phyloP scores from a whole-genome alignment of 78 protist genomes.

The Dictyostelium firmibasis region DNA sequence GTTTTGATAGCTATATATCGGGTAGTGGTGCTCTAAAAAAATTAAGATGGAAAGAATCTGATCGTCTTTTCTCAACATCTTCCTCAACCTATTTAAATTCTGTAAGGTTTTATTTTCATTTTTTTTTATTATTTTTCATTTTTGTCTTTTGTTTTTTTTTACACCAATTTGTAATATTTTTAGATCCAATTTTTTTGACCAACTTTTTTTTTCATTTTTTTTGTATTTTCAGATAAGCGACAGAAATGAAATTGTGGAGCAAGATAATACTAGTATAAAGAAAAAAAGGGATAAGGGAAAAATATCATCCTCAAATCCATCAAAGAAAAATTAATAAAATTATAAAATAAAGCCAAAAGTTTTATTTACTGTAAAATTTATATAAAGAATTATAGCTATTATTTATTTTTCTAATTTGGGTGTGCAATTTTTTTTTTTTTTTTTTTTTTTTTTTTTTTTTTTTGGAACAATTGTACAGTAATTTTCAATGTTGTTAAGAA shows the following conservation, averaged over 20 bases:
- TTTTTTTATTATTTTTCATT: too few species aligned
- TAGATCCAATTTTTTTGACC: too few species aligned
- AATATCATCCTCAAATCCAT: not conserved
- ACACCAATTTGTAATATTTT: too few species aligned
- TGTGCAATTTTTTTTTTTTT: too few species aligned
- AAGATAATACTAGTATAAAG: not conserved
- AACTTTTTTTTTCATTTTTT: not conserved
- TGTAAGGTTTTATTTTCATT: not conserved
- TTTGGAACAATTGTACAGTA: too few species aligned
- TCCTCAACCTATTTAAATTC: conserved; percentile 45
- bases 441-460: not conserved
- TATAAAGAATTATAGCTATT: not conserved
- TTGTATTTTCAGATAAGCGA: not conserved
- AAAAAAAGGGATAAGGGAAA: not conserved
- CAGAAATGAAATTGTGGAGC: not conserved
- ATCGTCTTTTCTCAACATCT: conserved; percentile 54
- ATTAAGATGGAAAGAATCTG: conserved; percentile 60
- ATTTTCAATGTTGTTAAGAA: too few species aligned
- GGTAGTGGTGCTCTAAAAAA: conserved; percentile 82
- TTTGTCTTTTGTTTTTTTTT: too few species aligned
- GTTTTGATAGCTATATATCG: conserved; percentile 80
- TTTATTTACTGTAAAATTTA: not conserved
- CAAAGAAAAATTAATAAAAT: not conserved
- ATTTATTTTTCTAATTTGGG: not conserved
- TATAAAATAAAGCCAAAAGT: too few species aligned